Evolutionary conservation across 1,284 basidiomycete genomes (phyloP).

Genomic region (Somion occarium): DNA sequence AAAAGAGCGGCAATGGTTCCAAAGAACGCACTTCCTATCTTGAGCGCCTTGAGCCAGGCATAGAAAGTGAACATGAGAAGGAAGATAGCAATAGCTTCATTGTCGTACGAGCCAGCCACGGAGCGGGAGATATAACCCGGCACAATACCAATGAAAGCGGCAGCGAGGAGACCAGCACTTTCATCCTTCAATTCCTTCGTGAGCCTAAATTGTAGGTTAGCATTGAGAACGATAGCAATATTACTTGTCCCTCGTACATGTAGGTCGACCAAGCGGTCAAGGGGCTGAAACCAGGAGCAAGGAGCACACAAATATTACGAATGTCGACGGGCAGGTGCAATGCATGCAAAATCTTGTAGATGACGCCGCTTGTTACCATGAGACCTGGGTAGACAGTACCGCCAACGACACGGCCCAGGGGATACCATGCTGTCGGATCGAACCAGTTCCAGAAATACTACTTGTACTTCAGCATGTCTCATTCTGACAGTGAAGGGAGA

Average conservation of each 20-base stretch:
- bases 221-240: conserved; percentile 1
- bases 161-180: conserved; percentile 91
- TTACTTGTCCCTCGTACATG: conserved; percentile 44
- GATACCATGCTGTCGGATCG: conserved; percentile 99
- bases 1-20: conserved; percentile 91
- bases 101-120: conserved; percentile 99
- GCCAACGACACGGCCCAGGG: conserved; percentile 95
- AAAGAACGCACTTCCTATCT: conserved; percentile 89
- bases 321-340: conserved; percentile 97
- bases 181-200: conserved; percentile 93
- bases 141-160: conserved; percentile 98
- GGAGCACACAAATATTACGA: conserved; percentile 93
- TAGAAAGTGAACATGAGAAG: conserved; percentile 99
- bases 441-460: conserved; percentile 99
- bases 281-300: conserved; percentile 96
- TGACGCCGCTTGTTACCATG: conserved; percentile 96
- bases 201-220: conserved; percentile 51
- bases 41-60: conserved; percentile 96
- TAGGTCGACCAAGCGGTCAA: conserved; percentile 98
- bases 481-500: too few relatives aligned
- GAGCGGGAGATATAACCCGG: conserved; percentile 99
- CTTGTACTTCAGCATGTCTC: too few relatives aligned
- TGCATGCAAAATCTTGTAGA: conserved; percentile 87
- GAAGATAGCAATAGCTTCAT: conserved; percentile 99
- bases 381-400: conserved; percentile 98